Evolutionary conservation across 129 eudicot species (phyloP), one percentile per base, ranked within the genome.

Genomic region (Centella asiatica): DNA sequence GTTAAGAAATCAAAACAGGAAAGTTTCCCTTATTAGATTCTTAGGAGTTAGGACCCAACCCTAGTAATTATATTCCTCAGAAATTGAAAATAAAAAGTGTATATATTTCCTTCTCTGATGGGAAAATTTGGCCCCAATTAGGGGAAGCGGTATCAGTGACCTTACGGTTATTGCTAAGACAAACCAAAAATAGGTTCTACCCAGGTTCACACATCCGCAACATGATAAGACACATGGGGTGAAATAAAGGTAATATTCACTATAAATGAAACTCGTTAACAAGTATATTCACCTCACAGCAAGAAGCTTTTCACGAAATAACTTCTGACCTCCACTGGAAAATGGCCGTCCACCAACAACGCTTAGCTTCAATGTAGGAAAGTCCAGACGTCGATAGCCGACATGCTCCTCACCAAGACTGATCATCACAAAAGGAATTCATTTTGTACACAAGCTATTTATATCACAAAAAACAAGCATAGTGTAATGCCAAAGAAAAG

Each of bases 341-440:
- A 90, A 86, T 25, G 97, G 97, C 25, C 97, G 82, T 11, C 97
- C 97, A 55, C 95, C 97, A 75, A 83, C 76, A 76, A 86, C 47
- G 58, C 95, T 90, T 39, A 86, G 80, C 72, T 90, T 90, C 62
- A 86, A 59, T 34, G 54, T 51, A 63, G 79, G 94, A 34, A 80
- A 81, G 75, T 90, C 95, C 77, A 86, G 57, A 59, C 89, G 85
- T 29, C 73, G 62, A 60, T 80, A 90, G 62, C 93, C 97, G 76
- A 90, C 95, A 81, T 90, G 97, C 74, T 83, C 95, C 68, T 79
- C 81, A 42, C 94, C 90, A 62, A 90, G 85, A 72, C 97, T 90
- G 83, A 31, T 50, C 62, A 37, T 71, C 57, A 83, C 49, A 33
- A 66, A 42, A 62, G 24, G 55, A 27, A 66, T 25, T 27, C 29